Percentiles rank a stretch among this genome's conserved stretches.
Evolutionary conservation across 1,284 basidiomycete genomes (phyloP).

Genomic region (Trametes versicolor): DNA sequence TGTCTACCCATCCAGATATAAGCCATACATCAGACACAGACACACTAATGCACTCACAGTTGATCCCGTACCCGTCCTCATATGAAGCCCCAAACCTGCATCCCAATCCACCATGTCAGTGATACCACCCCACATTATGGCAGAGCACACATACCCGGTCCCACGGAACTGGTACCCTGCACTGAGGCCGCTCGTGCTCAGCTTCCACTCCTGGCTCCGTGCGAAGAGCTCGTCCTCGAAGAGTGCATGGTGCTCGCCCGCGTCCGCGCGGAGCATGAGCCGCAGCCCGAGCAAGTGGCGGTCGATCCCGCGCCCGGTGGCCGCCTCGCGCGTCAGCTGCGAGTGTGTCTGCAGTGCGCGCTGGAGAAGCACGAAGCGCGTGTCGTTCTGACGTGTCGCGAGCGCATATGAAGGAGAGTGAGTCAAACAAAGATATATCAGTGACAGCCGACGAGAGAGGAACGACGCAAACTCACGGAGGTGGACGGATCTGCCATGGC

Average conservation of each 20-base stretch:
- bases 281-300: slow-evolving; percentile 91
- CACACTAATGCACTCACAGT: slow-evolving; percentile 70
- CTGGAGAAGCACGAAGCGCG: slow-evolving; percentile 58
- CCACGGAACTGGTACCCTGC: slow-evolving; percentile 90
- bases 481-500: slow-evolving; percentile 70
- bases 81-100: slow-evolving; percentile 80
- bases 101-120: not conserved
- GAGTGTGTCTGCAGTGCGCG: slow-evolving; percentile 82
- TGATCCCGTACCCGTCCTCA: slow-evolving; percentile 91
- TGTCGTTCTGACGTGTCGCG: slow-evolving; percentile 19
- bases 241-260: slow-evolving; percentile 57
- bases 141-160: slow-evolving; percentile 67
- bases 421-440: too few species aligned
- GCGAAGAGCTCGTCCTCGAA: slow-evolving; percentile 86
- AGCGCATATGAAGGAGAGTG: not conserved
- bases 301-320: slow-evolving; percentile 89
- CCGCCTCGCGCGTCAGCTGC: slow-evolving; percentile 80
- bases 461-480: slow-evolving; percentile 50
- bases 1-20: slow-evolving; percentile 60
- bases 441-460: not conserved
- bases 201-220: slow-evolving; percentile 87
- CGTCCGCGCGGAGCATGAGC: slow-evolving; percentile 62
- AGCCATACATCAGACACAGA: slow-evolving; percentile 4
- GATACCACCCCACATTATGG: not conserved
- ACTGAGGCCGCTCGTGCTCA: slow-evolving; percentile 92